Base-by-base conservation (phyloP, 331 rosid species). In the Arachis monticola region DNA sequence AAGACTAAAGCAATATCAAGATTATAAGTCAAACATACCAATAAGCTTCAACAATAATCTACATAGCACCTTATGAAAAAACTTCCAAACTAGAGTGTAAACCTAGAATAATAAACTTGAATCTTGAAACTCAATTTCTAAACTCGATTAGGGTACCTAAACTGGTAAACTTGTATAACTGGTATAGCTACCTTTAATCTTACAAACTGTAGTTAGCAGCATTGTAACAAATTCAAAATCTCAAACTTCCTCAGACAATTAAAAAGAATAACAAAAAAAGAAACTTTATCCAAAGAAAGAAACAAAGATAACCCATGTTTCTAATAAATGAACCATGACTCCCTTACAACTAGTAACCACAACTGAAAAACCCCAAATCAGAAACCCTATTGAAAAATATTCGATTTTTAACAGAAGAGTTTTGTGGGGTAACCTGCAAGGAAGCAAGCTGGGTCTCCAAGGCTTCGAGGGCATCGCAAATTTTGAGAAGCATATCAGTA, bases 381-480 rank as follows among this genome's bases (percentile, higher is more conserved):
- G 27, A 80, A 77, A 55, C 79, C 84, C 79, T 64, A 48, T 63
- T 9, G 0, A 67, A 68, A 58, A 73, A 40, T n/a, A 53, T 53
- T 5, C 1, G 65, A 68, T 30, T 67, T 69, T 52, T 56, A 7
- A 27, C 4, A 40, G 41, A 72, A 5, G 64, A 46, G 9, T 45
- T 12, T 10, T n/a, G 27, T 17, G 30, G 31, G 17, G 41, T 17
- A 32, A 93, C 98, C 97, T 91, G 98, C 80, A 94, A 71, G 27
- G 88, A 84, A 72, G 96, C 84, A 75, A 94, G 91, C 80, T 94
- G 97, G 65, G 80, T 85, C 84, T 94, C 97, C 81, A 94, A 89
- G 64, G 97, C 85, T 66, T 88, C 92, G 14, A 94, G 86, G 32
- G 98, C 96, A 80, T 91, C 89, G 62, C 90, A 91, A 38, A 94